Conservation (phyloP, 139 green algal genomes). For the Coelastrella sp. region DNA sequence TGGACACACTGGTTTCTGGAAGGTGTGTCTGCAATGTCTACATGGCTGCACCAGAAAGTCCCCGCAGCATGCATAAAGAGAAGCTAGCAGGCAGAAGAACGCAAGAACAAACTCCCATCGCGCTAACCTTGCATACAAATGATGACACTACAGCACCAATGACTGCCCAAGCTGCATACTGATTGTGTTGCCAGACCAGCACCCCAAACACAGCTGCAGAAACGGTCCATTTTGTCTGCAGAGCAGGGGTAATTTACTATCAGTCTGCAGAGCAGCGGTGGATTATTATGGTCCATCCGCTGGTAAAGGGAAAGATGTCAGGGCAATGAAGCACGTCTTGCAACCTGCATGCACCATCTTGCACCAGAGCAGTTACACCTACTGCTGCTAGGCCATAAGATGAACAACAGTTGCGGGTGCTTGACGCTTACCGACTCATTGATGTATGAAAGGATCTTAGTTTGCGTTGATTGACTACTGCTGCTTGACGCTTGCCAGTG, state of each 20-base stretch:
- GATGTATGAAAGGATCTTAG: background rate
- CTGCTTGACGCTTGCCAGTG: background rate
- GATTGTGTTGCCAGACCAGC: constrained; percentile 64
- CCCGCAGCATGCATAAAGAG: no score
- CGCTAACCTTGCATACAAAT: constrained; percentile 69
- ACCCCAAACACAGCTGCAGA: constrained; percentile 57
- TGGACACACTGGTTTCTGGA: no score
- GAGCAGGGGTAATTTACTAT: background rate
- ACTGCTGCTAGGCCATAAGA: no score
- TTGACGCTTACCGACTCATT: constrained; percentile 21
- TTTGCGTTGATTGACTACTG: background rate
- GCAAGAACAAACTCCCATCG: no score
- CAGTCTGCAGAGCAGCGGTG: background rate
- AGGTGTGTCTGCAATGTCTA: no score
- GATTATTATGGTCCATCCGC: no score
- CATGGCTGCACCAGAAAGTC: no score
- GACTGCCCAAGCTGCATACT: constrained; percentile 69
- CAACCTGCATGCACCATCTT: background rate
- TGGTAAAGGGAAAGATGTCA: no score
- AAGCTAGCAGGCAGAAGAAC: no score
- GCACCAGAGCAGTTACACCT: background rate
- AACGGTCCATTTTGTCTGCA: constrained; percentile 84
- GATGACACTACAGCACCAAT: constrained; percentile 70
- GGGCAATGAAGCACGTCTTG: background rate
- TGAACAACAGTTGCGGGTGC: no score